Conservation (phyloP, 2,329 filamentous ascomycete genomes). For the Cladophialophora immunda region DNA sequence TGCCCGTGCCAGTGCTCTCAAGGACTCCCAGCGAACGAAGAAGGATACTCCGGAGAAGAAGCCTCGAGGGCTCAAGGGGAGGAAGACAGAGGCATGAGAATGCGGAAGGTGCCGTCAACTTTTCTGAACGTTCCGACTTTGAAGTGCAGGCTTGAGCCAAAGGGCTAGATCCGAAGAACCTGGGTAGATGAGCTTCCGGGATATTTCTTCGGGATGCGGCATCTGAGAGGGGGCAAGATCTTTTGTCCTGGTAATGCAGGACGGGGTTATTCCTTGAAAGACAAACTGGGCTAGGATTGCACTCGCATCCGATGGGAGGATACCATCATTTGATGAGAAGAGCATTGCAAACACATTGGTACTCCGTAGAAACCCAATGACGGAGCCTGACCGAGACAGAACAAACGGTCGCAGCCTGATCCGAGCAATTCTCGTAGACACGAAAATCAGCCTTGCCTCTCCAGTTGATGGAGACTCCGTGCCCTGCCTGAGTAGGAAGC, state of each 20-base stretch:
- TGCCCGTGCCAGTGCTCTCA: conserved; percentile 85
- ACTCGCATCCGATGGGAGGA: background rate
- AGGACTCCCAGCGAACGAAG: conserved; percentile 77
- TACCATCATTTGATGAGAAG: conserved; percentile 5
- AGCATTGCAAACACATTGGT: conserved; percentile 2
- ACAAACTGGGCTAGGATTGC: background rate
- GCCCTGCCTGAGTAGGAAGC: too few species aligned
- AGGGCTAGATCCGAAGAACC: conserved; percentile 1
- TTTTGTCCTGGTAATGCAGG: background rate
- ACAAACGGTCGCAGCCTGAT: conserved; percentile 28
- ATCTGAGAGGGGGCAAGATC: background rate
- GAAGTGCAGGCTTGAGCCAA: background rate
- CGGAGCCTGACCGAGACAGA: conserved; percentile 1
- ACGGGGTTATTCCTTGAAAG: background rate
- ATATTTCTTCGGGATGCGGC: conserved; percentile 2
- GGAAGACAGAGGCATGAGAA: conserved; percentile 64
- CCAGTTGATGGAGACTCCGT: background rate
- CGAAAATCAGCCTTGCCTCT: conserved; percentile 17
- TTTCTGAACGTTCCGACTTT: background rate
- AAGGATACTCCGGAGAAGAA: conserved; percentile 79
- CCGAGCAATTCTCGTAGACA: conserved; percentile 32
- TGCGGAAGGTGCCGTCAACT: background rate
- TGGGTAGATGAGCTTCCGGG: conserved; percentile 1
- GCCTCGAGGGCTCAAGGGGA: conserved; percentile 79
- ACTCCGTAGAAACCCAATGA: background rate